Conservation (phyloP, 768 basidiomycete genomes). For the Mycena filopes region DNA sequence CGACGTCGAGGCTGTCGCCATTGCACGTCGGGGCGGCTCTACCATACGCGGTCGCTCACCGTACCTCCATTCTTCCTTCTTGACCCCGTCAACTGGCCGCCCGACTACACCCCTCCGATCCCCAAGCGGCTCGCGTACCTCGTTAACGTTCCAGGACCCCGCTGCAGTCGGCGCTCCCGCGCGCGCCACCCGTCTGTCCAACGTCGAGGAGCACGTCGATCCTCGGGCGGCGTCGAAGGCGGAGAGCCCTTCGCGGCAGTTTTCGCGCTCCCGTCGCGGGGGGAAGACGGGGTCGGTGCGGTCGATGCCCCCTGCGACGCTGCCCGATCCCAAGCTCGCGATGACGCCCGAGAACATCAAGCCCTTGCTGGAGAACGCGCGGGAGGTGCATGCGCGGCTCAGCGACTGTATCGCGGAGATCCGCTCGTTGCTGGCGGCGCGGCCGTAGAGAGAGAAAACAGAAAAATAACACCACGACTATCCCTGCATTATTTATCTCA, state of each 20-base stretch:
- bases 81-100: slow-evolving; percentile 35
- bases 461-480: slow-evolving; percentile 24
- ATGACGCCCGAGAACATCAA: slow-evolving; percentile 92
- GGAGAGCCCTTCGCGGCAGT: slow-evolving; percentile 46
- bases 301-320: slow-evolving; percentile 58
- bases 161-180: slow-evolving; percentile 41
- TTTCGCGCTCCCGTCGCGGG: slow-evolving; percentile 46
- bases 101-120: slow-evolving; percentile 57
- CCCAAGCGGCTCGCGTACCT: slow-evolving; percentile 59
- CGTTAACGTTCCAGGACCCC: slow-evolving; percentile 52
- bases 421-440: slow-evolving; percentile 53
- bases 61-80: slow-evolving; percentile 50
- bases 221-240: slow-evolving; percentile 39
- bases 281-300: slow-evolving; percentile 68
- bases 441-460: slow-evolving; percentile 25
- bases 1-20: slow-evolving; percentile 61
- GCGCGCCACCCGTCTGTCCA: slow-evolving; percentile 69
- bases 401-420: slow-evolving; percentile 79
- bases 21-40: slow-evolving; percentile 35
- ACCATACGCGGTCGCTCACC: slow-evolving; percentile 51
- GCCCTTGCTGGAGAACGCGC: slow-evolving; percentile 84
- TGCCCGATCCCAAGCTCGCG: slow-evolving; percentile 66
- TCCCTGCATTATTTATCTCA: slow-evolving; percentile 29
- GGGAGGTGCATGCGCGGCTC: slow-evolving; percentile 75
- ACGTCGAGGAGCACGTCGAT: slow-evolving; percentile 72